Conservation (phyloP, 2,329 filamentous ascomycete species). For the Colletotrichum caudatum region DNA sequence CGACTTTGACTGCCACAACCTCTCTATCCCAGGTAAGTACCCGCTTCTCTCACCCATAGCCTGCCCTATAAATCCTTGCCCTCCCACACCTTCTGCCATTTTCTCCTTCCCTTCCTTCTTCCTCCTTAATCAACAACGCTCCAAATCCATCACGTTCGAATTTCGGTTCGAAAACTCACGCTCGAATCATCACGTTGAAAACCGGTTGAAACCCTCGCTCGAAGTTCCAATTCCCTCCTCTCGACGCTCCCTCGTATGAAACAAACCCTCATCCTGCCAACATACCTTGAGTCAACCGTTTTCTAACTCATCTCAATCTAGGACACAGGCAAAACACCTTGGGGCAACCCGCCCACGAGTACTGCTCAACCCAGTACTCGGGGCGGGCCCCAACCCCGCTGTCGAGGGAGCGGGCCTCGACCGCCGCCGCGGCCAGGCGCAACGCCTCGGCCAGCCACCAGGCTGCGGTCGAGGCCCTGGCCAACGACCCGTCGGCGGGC, state of each 20-base stretch:
- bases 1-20: constrained; percentile 7
- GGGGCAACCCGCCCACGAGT: constrained; percentile 14
- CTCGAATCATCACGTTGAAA: background rate
- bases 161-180: background rate
- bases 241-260: background rate
- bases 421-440: constrained; percentile 11
- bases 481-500: constrained; percentile 22
- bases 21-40: constrained; percentile 22
- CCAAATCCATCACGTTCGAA: background rate
- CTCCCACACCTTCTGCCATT: background rate
- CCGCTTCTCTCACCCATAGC: background rate
- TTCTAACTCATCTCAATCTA: constrained; percentile 19
- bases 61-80: background rate
- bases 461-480: constrained; percentile 21
- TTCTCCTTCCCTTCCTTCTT: background rate
- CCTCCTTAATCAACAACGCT: background rate
- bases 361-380: constrained; percentile 19
- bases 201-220: background rate
- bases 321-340: background rate
- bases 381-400: constrained; percentile 11
- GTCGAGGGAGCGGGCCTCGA: constrained; percentile 8
- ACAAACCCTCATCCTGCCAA: background rate
- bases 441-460: constrained; percentile 1
- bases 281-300: no score
- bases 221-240: background rate